These are phyloP conservation scores for Xylariaceae sp. DNA, from an alignment of 2,329 filamentous ascomycete genomes.

Conservation along the genomic window DNA sequence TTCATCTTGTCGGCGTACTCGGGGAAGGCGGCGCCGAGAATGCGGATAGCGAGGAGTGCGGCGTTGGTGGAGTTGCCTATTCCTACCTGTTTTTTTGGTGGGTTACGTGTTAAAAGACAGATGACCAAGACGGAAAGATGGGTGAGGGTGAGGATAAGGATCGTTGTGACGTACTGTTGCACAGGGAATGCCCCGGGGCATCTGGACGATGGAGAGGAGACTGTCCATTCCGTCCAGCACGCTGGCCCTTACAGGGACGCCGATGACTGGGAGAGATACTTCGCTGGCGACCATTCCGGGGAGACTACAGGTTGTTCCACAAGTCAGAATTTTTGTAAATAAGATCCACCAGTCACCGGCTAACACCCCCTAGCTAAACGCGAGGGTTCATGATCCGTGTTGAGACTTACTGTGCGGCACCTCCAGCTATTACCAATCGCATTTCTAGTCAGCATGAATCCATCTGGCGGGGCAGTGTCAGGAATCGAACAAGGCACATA, in stretches of 20 bases:
- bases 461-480: no score
- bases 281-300: constrained; percentile 35
- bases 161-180: constrained; percentile 52
- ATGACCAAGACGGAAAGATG: background rate
- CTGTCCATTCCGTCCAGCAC: constrained; percentile 67
- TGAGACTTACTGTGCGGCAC: constrained; percentile 17
- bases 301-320: constrained; percentile 2
- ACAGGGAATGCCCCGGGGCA: constrained; percentile 68
- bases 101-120: no score
- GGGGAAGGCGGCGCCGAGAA: constrained; percentile 54
- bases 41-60: constrained; percentile 63
- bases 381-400: background rate
- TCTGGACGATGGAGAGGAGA: constrained; percentile 68
- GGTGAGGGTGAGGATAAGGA: background rate
- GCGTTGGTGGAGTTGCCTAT: constrained; percentile 80
- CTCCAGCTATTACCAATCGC: constrained; percentile 13
- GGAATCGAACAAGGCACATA: no score
- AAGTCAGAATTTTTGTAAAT: no score
- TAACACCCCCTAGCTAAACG: no score
- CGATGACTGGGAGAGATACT: constrained; percentile 69
- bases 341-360: no score
- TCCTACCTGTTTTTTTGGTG: constrained; percentile 56
- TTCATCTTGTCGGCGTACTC: constrained; percentile 53
- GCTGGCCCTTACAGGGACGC: constrained; percentile 70
- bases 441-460: constrained; percentile 7